Base-by-base conservation (phyloP, 1,284 basidiomycete species). In the Pascua guehoae region DNA sequence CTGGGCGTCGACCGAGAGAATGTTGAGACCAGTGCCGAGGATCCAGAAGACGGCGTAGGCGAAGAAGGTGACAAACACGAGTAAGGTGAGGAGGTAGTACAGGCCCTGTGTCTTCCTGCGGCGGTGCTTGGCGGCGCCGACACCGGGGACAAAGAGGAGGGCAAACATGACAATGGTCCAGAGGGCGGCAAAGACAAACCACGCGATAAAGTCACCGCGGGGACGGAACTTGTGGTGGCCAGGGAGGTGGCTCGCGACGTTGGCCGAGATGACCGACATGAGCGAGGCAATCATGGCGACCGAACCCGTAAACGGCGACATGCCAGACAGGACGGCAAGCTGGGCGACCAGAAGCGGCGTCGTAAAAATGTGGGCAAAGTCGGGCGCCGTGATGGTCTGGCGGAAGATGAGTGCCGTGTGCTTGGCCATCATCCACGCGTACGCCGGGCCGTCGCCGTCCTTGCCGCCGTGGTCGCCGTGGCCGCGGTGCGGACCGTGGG, bases 41-140 rank as follows among this genome's bases (percentile, higher is more conserved):
- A 64, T 63, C 53, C 66, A 69, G 61, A 76, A 55, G 62, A 76
- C 60, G 12, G 71, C 69, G 64, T 74, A 73, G 47, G 63, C 71
- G 32, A 63, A 62, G 69, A 66, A 75, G 38, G 70, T 63, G 48
- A 68, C 15, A 39, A 71, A 61, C 46, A 70, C 64, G 54, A 68
- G 67, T 16, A 47, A 57, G 1, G 63, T 38, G 42, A 72, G 62
- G 41, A 75, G 66, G 59, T 56, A 65, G 69, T 66, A 74, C 11
- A 72, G 56, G 32, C 72, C 71, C 51, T 62, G 56, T 5, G 70
- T 71, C 61, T 63, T 66, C 47, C 65, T 50, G 38, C 61, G 56
- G 50, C 73, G 61, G 37, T 62, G 47, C 14, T 57, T 54, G 40
- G 68, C 64, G n/a, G 72, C 70, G 51, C 66, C 62, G 49, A 65